Base-by-base conservation (phyloP, 257 asterid genomes). In the Scutellaria barbata region DNA sequence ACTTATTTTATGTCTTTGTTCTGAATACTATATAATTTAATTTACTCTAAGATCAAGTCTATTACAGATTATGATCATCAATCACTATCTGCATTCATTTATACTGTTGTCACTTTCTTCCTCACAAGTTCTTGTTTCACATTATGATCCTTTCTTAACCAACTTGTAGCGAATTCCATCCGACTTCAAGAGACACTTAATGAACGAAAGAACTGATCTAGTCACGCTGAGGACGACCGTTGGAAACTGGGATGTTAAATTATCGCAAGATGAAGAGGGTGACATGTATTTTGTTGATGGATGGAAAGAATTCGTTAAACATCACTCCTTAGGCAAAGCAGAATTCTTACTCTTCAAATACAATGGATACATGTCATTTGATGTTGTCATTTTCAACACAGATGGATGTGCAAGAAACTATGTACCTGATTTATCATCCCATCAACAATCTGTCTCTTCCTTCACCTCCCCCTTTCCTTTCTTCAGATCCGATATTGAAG, bases 291-390 rank as follows among this genome's bases (percentile, higher is more conserved):
- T 73, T 8, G 37, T 14, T 13, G 2, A 41, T 17, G 80, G 85
- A 47, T 81, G 85, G 82, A 20, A 39, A 45, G 60, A 73, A 5
- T 81, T 81, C 22, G 54, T 59, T 2, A 11, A 40, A 7, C 30
- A 7, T 14, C 82, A 81, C 66, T 18, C 62, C 13, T 35, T 81
- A 5, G 80, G 73, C 40, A 9, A 6, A 0, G 1, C 4, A 4
- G 85, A 81, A 13, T 2, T 37, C 1, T 20, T 72, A 22, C 11
- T 72, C 60, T 81, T 81, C 81, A 69, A 51, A 7, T 76, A 80
- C 81, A 80, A 69, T 8, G 81, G 79, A 9, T 40, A 30, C 20
- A 63, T 63, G 67, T 76, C 81, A 1, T 80, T 80, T 41, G 79
- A 81, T 42, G 85, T 81, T 63, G 70, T 13, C 10, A 69, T 81